phyloP scores from a whole-genome alignment of 2,329 filamentous ascomycete genomes.

The Pyrenochaeta sp. region DNA sequence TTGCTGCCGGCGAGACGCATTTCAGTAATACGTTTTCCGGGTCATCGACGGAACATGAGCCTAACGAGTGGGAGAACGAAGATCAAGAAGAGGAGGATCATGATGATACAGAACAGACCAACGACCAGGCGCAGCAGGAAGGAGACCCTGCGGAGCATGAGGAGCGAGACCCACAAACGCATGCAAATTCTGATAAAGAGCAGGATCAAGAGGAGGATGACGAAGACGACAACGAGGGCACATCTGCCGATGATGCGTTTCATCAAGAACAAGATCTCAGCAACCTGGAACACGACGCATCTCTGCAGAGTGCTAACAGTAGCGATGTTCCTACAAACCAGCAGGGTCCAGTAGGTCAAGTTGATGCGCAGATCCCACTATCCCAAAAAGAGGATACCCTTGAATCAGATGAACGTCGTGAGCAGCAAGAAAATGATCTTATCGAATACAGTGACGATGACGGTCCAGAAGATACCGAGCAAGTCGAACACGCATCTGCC shows the following conservation, averaged over 20 bases:
- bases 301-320: slow-evolving; percentile 2
- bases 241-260: background rate
- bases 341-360: slow-evolving; percentile 5
- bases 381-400: slow-evolving; percentile 1
- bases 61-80: slow-evolving; percentile 33
- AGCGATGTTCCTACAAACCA: slow-evolving; percentile 1
- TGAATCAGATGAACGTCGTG: slow-evolving; percentile 19
- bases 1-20: slow-evolving; percentile 37
- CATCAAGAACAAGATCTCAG: slow-evolving; percentile 2
- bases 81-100: slow-evolving; percentile 10
- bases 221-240: background rate
- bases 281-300: background rate
- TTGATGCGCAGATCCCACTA: background rate
- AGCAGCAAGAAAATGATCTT: slow-evolving; percentile 51
- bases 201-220: slow-evolving; percentile 7
- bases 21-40: slow-evolving; percentile 29
- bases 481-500: slow-evolving; percentile 11
- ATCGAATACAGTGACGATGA: slow-evolving; percentile 63
- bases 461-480: slow-evolving; percentile 24
- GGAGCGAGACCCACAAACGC: slow-evolving; percentile 2
- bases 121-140: slow-evolving; percentile 4
- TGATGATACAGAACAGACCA: background rate
- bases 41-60: slow-evolving; percentile 28
- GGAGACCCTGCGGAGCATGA: slow-evolving; percentile 7
- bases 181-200: background rate